Evolutionary conservation across 805 yeast genomes (phyloP), one percentile per base, ranked within the genome.

Genomic region (Candida taoyuanica): DNA sequence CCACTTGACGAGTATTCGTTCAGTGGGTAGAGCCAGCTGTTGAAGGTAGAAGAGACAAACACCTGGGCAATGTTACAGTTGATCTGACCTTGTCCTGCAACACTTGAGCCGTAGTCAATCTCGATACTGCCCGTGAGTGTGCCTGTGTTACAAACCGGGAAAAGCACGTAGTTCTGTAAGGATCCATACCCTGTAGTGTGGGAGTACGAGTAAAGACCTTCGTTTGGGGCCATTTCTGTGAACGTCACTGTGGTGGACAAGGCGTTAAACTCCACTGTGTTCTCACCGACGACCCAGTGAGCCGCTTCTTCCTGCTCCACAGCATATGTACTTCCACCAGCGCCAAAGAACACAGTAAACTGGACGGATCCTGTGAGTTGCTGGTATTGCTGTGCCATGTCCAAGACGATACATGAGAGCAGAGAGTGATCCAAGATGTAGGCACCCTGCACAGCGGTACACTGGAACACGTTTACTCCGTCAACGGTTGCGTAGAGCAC

Each of bases 371-470:
- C 71, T 3, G 45, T 29, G n/a, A 61, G 26, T 4, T 29, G 37
- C 29, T 43, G 35, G 6, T 32, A 37, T 29, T 41, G 51, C 7
- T 54, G 27, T 19, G 44, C 56, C 9, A 39, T 42, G 8, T 28
- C 19, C 11, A 37, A 31, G 7, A 63, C 55, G 7, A 40, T 42
- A 52, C 70, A 65, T 18, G 50, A 40, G 17, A 65, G 32, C 7
- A 51, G 42, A 2, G 70, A 58, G 17, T 52, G 43, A 6, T 53
- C 53, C 27, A 49, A 43, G 21, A 49, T 34, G 37, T 60, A 57
- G 12, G 69, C 56, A 31, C 68, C 69, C 33, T 63, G 65, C 4
- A 48, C 34, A 20, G 56, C 58, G 18, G 53, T 47, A 50, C 71
- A 66, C 12, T 47, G 34, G 33, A 63, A 51, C 5, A 59, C 53